Evolutionary conservation across 2,329 filamentous ascomycete species (phyloP).

Genomic region (Pseudogymnoascus sp.): DNA sequence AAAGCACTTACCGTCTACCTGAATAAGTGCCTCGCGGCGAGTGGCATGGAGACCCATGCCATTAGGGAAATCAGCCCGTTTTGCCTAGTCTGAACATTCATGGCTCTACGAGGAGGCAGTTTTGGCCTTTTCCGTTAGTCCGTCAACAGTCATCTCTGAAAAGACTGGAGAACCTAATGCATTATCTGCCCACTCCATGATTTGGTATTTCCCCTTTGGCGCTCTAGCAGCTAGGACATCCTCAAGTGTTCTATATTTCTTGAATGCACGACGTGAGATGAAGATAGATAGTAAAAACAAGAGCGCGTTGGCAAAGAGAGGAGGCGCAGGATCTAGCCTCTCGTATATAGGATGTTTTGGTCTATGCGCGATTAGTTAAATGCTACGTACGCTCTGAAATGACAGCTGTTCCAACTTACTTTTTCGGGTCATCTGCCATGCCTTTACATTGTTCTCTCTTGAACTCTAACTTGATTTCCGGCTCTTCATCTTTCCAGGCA

Average conservation of each 20-base stretch:
- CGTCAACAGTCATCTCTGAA: conserved; percentile 6
- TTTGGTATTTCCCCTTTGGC: conserved; percentile 9
- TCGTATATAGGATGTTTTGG: background rate
- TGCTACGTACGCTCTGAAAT: conserved; percentile 9
- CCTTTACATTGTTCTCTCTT: conserved; percentile 17
- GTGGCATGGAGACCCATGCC: conserved; percentile 2
- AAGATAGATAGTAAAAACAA: conserved; percentile 12
- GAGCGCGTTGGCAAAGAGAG: conserved; percentile 12
- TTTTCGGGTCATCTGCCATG: conserved; percentile 15
- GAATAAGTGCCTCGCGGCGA: conserved; percentile 12
- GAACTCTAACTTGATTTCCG: conserved; percentile 16
- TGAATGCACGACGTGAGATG: conserved; percentile 11
- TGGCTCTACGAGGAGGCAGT: conserved; percentile 3
- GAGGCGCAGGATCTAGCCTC: background rate
- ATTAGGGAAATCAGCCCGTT: background rate
- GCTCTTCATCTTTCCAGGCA: conserved; percentile 16
- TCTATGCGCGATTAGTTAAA: background rate
- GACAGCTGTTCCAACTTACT: conserved; percentile 13
- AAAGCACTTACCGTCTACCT: conserved; percentile 10
- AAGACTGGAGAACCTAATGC: conserved; percentile 13
- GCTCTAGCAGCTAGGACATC: conserved; percentile 12
- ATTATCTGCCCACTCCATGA: conserved; percentile 10
- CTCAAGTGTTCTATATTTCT: conserved; percentile 11
- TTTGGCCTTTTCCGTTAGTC: conserved; percentile 11
- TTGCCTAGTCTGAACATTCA: conserved; percentile 4